Conservation (phyloP, 2,329 filamentous ascomycete species). For the Lachnellula cervina region DNA sequence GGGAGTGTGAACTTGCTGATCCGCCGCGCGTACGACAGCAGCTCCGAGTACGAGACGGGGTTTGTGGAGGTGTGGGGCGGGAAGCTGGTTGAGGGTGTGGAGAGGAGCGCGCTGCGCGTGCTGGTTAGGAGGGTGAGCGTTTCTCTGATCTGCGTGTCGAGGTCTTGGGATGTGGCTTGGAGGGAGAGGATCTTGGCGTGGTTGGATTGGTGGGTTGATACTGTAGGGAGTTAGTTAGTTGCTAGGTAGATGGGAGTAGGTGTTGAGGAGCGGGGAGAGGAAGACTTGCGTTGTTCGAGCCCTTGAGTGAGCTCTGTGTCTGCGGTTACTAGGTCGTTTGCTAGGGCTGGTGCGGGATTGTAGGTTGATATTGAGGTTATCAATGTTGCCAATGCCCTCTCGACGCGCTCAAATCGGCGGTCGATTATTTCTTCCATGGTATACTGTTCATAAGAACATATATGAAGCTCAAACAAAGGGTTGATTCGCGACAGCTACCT, state of each 20-base stretch:
- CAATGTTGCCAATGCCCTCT: conserved; percentile 61
- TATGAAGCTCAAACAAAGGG: not conserved
- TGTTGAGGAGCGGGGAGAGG: not conserved
- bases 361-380: conserved; percentile 80
- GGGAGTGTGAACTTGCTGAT: conserved; percentile 78
- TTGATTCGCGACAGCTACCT: not conserved
- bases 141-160: conserved; percentile 69
- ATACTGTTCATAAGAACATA: not conserved
- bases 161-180: conserved; percentile 57
- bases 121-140: conserved; percentile 65
- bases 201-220: conserved; percentile 72
- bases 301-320: conserved; percentile 63
- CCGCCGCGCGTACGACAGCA: conserved; percentile 71
- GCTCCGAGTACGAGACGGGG: conserved; percentile 63
- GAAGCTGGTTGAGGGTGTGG: conserved; percentile 54
- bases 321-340: conserved; percentile 64
- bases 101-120: conserved; percentile 67
- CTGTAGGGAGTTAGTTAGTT: conserved; percentile 36
- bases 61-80: conserved; percentile 40
- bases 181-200: conserved; percentile 63
- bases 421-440: conserved; percentile 61
- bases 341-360: conserved; percentile 65
- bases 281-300: conserved; percentile 55
- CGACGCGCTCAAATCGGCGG: conserved; percentile 59
- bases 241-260: not conserved